Evolutionary conservation across 192 early-diverging fungal genomes (phyloP).

Genomic region (Pilaira anomala): DNA sequence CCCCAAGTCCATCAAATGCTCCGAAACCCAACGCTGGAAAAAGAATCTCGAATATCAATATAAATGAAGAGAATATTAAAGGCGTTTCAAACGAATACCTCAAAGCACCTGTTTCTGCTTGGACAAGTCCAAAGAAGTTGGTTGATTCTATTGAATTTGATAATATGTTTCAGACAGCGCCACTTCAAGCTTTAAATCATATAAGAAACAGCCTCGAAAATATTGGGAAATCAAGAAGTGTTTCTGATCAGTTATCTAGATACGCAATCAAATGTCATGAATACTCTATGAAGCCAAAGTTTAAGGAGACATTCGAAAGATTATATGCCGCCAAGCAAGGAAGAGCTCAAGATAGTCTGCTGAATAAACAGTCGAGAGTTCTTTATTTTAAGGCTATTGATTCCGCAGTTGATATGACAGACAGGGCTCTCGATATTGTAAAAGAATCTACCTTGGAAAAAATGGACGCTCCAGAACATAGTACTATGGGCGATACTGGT

Average conservation of each 20-base stretch:
- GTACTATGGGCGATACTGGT: neutral
- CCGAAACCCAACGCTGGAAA: neutral
- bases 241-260: conserved; percentile 4
- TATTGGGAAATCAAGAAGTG: conserved; percentile 5
- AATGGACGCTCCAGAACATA: conserved; percentile 4
- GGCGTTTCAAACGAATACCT: conserved; percentile 2
- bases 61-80: conserved; percentile 1
- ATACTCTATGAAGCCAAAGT: conserved; percentile 1
- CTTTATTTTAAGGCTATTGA: conserved; percentile 8
- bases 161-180: conserved; percentile 2
- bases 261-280: conserved; percentile 1
- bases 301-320: conserved; percentile 8
- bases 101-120: conserved; percentile 4
- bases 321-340: conserved; percentile 6
- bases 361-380: neutral
- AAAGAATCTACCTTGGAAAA: conserved; percentile 11
- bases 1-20: neutral
- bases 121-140: conserved; percentile 7
- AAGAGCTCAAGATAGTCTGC: conserved; percentile 9
- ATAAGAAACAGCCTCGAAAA: conserved; percentile 1
- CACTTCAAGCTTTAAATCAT: conserved; percentile 1
- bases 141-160: neutral
- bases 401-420: conserved; percentile 7
- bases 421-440: conserved; percentile 7
- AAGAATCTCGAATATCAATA: neutral